Conservation (phyloP, 1,139 yeast genomes). For the Scheffersomyces illinoinensis region DNA sequence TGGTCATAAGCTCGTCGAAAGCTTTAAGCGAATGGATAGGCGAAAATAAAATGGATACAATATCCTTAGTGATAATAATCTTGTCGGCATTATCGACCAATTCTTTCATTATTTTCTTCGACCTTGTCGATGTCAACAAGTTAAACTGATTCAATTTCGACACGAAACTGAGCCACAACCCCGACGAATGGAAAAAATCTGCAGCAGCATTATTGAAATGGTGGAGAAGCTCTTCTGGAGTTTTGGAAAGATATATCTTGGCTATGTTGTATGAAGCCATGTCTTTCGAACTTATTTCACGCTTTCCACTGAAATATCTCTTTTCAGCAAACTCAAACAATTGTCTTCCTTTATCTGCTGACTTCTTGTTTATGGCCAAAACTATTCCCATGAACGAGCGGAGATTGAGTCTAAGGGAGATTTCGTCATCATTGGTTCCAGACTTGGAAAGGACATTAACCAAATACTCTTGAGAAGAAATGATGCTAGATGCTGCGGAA, state of each 20-base stretch:
- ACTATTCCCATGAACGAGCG: constrained; percentile 43
- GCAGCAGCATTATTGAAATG: constrained; percentile 31
- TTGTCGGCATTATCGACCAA: constrained; percentile 21
- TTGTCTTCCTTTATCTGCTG: constrained; percentile 25
- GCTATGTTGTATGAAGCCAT: constrained; percentile 25
- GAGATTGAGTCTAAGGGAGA: constrained; percentile 22
- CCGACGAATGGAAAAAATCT: constrained; percentile 24
- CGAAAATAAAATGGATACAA: constrained; percentile 26
- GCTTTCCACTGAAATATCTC: constrained; percentile 17
- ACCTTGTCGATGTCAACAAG: constrained; percentile 30
- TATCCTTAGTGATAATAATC: constrained; percentile 32
- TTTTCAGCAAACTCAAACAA: constrained; percentile 31
- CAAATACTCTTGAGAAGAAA: constrained; percentile 33
- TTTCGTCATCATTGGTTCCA: constrained; percentile 8
- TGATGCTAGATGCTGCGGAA: constrained; percentile 11
- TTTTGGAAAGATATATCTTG: constrained; percentile 24
- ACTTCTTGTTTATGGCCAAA: constrained; percentile 27
- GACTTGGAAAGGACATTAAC: constrained; percentile 19
- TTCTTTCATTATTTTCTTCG: constrained; percentile 27
- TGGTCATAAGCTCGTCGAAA: constrained; percentile 20
- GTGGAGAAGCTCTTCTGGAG: constrained; percentile 35
- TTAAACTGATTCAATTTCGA: constrained; percentile 35
- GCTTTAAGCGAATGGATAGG: constrained; percentile 24
- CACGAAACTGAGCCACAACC: constrained; percentile 39
- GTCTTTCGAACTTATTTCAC: constrained; percentile 15